Conservation (phyloP, 2,329 filamentous ascomycete species). For the Alternaria sp. region DNA sequence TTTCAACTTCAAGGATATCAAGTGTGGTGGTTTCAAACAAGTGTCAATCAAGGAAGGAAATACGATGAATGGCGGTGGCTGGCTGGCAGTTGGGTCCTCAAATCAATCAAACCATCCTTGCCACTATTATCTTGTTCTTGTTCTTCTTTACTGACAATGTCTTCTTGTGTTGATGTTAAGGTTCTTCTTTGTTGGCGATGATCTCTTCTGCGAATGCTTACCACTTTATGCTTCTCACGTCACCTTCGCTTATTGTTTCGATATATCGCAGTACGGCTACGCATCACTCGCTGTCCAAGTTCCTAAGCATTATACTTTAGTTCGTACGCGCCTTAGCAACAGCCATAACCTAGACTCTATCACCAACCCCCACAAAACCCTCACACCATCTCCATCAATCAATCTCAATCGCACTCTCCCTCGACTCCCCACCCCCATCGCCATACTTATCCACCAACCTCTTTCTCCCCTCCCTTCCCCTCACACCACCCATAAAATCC, state of each 20-base stretch:
- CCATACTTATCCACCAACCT: background rate
- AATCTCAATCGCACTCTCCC: background rate
- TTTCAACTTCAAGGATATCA: background rate
- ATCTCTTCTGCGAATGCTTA: background rate
- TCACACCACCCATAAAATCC: constrained; percentile 20
- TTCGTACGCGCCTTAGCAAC: background rate
- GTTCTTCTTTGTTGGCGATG: background rate
- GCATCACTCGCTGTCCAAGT: background rate
- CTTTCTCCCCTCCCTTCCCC: constrained; percentile 12
- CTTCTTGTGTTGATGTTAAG: background rate
- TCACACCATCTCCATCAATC: background rate
- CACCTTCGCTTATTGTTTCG: background rate
- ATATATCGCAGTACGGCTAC: background rate
- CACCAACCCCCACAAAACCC: background rate
- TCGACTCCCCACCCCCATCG: background rate
- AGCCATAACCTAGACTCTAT: background rate
- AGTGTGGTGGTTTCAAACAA: background rate
- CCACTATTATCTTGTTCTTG: background rate
- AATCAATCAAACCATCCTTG: constrained; percentile 3
- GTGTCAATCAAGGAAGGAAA: background rate
- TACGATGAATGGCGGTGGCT: background rate
- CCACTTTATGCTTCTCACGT: background rate
- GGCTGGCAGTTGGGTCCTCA: constrained; percentile 1
- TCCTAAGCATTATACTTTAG: background rate
- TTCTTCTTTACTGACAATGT: background rate